A percentile compares a stretch with the other conserved stretches of the same genome.
Conservation (phyloP, 306 rosid species). For the Gynostemma pentaphyllum region DNA sequence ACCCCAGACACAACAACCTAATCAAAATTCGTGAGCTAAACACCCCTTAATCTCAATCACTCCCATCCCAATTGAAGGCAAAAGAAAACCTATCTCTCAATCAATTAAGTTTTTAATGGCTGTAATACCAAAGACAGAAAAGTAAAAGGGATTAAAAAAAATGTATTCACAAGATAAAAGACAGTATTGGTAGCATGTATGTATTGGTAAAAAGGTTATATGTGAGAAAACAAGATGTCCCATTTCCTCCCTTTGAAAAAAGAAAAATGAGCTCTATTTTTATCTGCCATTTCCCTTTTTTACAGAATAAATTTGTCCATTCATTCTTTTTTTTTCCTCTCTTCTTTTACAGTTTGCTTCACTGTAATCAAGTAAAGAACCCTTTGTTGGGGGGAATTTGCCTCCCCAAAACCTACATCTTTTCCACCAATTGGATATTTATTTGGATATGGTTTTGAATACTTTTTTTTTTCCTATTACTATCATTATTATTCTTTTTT, state of each 20-base stretch:
- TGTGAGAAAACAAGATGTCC: constrained; percentile 57
- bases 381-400: constrained; percentile 19
- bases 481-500: not conserved
- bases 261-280: constrained; percentile 13
- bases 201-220: constrained; percentile 20
- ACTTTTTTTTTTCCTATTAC: not conserved
- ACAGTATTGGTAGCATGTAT: constrained; percentile 34
- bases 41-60: not conserved
- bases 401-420: constrained; percentile 18
- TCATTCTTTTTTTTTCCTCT: constrained; percentile 19
- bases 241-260: constrained; percentile 28
- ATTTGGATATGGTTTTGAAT: constrained; percentile 1
- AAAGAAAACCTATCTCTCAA: not conserved
- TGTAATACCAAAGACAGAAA: no score
- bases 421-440: not conserved
- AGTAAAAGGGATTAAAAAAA: constrained; percentile 1
- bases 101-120: no score
- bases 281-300: not conserved
- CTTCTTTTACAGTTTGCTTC: not conserved
- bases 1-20: no score
- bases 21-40: no score
- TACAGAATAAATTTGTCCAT: constrained; percentile 19
- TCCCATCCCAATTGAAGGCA: not conserved
- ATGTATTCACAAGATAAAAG: constrained; percentile 36
- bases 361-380: constrained; percentile 18